Evolutionary conservation across 192 early-diverging fungal species (phyloP).

Genomic region (Glomus cerebriforme): DNA sequence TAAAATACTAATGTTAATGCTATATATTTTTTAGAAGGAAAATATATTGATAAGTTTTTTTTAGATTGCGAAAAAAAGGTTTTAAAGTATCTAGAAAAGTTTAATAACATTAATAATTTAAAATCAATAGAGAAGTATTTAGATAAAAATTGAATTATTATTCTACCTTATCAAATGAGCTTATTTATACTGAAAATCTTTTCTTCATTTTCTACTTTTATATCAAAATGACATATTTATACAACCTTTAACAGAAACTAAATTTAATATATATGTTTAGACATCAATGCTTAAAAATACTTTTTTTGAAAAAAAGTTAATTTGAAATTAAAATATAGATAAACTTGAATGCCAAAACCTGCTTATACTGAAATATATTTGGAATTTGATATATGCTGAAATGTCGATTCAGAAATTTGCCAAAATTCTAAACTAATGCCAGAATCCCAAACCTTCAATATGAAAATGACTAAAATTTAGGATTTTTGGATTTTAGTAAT

Average conservation of each 20-base stretch:
- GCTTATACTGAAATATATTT: too few species aligned
- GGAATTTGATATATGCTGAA: too few species aligned
- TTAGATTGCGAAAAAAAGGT: conserved; percentile 16
- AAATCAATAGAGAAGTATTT: not conserved
- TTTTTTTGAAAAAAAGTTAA: conserved; percentile 11
- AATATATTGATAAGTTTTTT: conserved; percentile 8
- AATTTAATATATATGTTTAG: conserved; percentile 17
- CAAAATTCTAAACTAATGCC: too few species aligned
- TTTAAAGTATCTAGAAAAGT: conserved; percentile 1
- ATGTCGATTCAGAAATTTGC: too few species aligned
- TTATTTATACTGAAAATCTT: conserved; percentile 16
- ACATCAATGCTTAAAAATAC: conserved; percentile 4
- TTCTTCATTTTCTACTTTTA: conserved; percentile 8
- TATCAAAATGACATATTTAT: conserved; percentile 8
- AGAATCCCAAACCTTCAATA: too few species aligned
- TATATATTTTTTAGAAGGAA: not conserved
- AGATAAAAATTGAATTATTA: conserved; percentile 18
- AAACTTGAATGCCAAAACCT: too few species aligned
- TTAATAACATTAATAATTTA: conserved; percentile 13
- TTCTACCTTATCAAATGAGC: conserved; percentile 10
- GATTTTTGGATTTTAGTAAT: too few species aligned
- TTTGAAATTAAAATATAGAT: conserved; percentile 5
- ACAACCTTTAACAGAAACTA: not conserved
- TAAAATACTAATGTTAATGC: not conserved
- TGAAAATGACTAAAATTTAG: too few species aligned